These are phyloP conservation scores for Zygosaccharomyces bisporus DNA, from an alignment of 805 yeast species.

Conservation along the genomic window DNA sequence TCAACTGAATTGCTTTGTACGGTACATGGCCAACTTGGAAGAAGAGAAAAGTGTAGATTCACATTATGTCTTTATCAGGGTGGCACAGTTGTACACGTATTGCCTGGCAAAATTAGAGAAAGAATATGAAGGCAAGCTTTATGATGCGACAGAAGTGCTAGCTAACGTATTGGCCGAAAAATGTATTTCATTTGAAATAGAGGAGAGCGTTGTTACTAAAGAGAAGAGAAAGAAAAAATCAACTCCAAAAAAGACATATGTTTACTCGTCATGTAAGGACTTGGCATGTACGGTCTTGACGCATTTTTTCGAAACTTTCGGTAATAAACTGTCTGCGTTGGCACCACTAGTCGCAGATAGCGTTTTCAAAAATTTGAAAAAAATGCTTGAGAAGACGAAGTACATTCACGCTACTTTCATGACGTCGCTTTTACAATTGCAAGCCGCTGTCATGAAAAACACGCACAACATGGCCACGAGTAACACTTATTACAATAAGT, in stretches of 20 bases:
- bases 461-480: constrained; percentile 11
- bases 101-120: constrained; percentile 16
- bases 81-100: constrained; percentile 24
- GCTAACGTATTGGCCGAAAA: constrained; percentile 32
- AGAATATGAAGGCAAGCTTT: constrained; percentile 24
- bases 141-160: constrained; percentile 29
- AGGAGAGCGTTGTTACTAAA: constrained; percentile 4
- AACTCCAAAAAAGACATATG: constrained; percentile 23
- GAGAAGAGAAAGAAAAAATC: constrained; percentile 22
- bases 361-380: constrained; percentile 36
- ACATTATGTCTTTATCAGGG: constrained; percentile 21
- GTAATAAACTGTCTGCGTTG: constrained; percentile 35
- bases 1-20: constrained; percentile 16
- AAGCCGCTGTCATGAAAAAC: constrained; percentile 24
- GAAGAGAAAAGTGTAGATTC: constrained; percentile 20
- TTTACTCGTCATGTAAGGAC: constrained; percentile 29
- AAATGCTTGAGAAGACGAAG: constrained; percentile 32
- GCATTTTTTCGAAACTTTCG: constrained; percentile 35
- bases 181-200: constrained; percentile 16
- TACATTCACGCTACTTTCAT: constrained; percentile 32
- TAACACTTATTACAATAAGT: constrained; percentile 19
- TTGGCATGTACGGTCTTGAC: constrained; percentile 30
- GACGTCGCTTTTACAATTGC: constrained; percentile 26
- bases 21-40: constrained; percentile 13
- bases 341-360: constrained; percentile 33